Conservation (phyloP, 2,329 filamentous ascomycete species). For the Graphilbum sp. region DNA sequence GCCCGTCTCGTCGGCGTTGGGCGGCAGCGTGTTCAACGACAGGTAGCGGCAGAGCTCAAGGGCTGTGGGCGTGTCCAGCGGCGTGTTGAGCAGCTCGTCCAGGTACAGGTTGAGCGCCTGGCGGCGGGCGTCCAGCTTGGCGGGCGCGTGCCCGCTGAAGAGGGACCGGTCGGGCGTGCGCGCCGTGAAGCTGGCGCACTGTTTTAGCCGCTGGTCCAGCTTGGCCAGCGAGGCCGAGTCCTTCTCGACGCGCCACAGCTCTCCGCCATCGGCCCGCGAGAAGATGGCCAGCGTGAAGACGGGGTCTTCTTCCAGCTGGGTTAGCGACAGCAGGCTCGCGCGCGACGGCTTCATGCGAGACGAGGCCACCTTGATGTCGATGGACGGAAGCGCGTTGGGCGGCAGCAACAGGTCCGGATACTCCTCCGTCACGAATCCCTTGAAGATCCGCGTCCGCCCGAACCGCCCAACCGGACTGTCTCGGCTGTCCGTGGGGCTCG, state of each 20-base stretch:
- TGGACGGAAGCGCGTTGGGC: constrained; percentile 74
- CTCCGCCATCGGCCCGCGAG: constrained; percentile 55
- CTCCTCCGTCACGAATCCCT: constrained; percentile 67
- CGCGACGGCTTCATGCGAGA: constrained; percentile 89
- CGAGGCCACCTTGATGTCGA: constrained; percentile 76
- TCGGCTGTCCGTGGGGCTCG: constrained; percentile 12
- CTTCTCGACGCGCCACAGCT: constrained; percentile 92
- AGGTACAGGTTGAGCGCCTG: constrained; percentile 71
- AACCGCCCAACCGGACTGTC: constrained; percentile 26
- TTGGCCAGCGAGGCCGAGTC: constrained; percentile 66
- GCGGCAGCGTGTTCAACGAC: constrained; percentile 47
- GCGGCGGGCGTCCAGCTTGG: constrained; percentile 78
- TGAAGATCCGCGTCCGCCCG: constrained; percentile 42
- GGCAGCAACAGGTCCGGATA: constrained; percentile 74
- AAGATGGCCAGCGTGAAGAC: constrained; percentile 85
- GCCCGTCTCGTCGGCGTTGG: constrained; percentile 40
- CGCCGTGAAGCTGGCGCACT: constrained; percentile 53
- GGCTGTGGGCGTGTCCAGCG: constrained; percentile 61
- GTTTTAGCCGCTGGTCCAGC: constrained; percentile 67
- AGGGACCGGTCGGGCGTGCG: constrained; percentile 70
- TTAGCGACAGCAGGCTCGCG: constrained; percentile 66
- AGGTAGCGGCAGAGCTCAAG: constrained; percentile 77
- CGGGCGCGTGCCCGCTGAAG: constrained; percentile 85
- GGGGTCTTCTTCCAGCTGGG: constrained; percentile 73
- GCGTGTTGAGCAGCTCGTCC: constrained; percentile 68